phyloP scores from a whole-genome alignment of 306 rosid genomes.

The Ochetophila trinervis region DNA sequence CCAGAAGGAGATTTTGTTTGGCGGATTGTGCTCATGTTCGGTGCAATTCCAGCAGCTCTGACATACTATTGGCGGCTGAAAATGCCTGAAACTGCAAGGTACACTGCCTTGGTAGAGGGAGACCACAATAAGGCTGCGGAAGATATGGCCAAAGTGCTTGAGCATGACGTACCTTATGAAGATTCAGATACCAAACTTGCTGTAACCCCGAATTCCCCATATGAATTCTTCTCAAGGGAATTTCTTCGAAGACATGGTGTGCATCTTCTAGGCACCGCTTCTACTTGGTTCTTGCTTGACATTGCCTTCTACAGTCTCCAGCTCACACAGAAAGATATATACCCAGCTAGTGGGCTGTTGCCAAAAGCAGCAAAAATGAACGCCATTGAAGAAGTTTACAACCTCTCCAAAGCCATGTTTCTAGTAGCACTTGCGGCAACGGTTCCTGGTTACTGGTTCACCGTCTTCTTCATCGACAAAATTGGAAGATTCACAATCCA shows the following conservation, averaged over 20 bases:
- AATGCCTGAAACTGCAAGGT: conserved; percentile 20
- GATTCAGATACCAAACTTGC: not conserved
- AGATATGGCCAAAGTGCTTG: conserved; percentile 26
- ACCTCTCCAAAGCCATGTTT: conserved; percentile 16
- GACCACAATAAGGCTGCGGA: conserved; percentile 10
- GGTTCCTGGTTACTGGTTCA: conserved; percentile 25
- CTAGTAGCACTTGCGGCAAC: conserved; percentile 8
- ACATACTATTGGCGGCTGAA: conserved; percentile 18
- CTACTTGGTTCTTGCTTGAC: conserved; percentile 19
- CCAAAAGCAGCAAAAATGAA: conserved; percentile 11
- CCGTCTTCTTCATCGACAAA: conserved; percentile 14
- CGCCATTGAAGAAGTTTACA: conserved; percentile 22
- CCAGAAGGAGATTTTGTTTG: conserved; percentile 24
- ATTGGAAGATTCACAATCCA: conserved; percentile 17
- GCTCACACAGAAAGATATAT: conserved; percentile 22
- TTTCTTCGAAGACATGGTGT: conserved; percentile 7
- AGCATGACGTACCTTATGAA: not conserved
- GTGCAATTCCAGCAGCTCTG: conserved; percentile 12
- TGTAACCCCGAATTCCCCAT: conserved; percentile 1
- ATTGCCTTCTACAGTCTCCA: conserved; percentile 24
- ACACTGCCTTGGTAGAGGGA: conserved; percentile 24
- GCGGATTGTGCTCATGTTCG: conserved; percentile 20
- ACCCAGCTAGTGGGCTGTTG: conserved; percentile 7
- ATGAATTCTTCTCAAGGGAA: conserved; percentile 14
- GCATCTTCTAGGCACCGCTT: conserved; percentile 15